Evolutionary conservation across 345 rosid species (phyloP), one percentile per base, ranked within the genome.

Genomic region (Syzygium oleosum): DNA sequence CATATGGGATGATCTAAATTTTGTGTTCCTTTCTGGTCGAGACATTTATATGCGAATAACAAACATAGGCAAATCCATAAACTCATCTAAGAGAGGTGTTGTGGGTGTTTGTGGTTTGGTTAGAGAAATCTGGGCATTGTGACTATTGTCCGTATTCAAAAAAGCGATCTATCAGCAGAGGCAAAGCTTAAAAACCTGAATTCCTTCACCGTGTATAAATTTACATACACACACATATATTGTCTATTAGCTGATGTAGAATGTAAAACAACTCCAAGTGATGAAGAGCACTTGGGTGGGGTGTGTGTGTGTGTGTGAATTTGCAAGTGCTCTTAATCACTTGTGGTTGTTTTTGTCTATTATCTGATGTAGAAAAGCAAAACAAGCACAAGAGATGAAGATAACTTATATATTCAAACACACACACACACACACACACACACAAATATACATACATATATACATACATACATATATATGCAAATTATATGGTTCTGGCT

Each of bases 381-480:
- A 54, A 54, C 58, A 54, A 54, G 25, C 19, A 54, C 58, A 54
- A 21, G 58, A 2, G 58, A 54, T 54, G 58, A 54, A 21, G 25
- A 54, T 22, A 15, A 54, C 25, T 54, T 54, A 19, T 21, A 21
- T 0, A 54, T 19, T 54, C 21, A 54, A 54, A 54, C 58, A 19
- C 63, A 58, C 63, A 11, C 63, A 25, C 14, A 25, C 14, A 54
- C 4, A 51, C 12, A 10, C 0, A 53, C 7, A 19, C 0, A 53
- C 3, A 53, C 0, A 53, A 15, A 53, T 52, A 14, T 52, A 52
- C 0, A 53, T 6, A 53, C 0, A 53, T 53, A 53, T 52, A 14
- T 52, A 52, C n/a, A n/a, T n/a, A 19, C 0, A 53, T 6, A 53
- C 0, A 53, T 53, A 53, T 52, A 14, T 52, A 52, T 52, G 11